Percentiles rank a stretch among this genome's conserved stretches.
Evolutionary conservation across 805 yeast genomes (phyloP).

Genomic region (Jamesozyma piceae): DNA sequence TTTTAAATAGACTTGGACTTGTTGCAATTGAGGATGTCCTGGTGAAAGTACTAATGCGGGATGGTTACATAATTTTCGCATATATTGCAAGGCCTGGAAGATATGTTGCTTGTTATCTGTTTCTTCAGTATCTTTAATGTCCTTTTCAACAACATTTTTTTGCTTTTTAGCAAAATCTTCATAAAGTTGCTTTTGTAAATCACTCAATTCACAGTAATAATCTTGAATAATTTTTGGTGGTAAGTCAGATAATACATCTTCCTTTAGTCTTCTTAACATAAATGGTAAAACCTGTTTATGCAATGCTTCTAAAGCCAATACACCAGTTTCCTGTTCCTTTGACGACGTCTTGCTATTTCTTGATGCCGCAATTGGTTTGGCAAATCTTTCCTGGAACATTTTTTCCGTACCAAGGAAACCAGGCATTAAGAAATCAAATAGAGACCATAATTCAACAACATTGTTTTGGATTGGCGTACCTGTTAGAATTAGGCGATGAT

Average conservation of each 20-base stretch:
- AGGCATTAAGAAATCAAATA: conserved; percentile 97
- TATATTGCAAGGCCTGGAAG: conserved; percentile 93
- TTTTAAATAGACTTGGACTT: conserved; percentile 53
- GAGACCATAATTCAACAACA: conserved; percentile 93
- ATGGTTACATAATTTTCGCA: conserved; percentile 94
- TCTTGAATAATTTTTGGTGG: conserved; percentile 99
- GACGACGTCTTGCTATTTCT: conserved; percentile 80
- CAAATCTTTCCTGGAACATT: conserved; percentile 85
- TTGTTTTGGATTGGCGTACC: conserved; percentile 99
- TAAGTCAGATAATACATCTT: conserved; percentile 87
- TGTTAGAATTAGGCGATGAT: conserved; percentile 81
- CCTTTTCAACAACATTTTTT: conserved; percentile 58
- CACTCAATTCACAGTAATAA: conserved; percentile 92
- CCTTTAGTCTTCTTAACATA: conserved; percentile 89
- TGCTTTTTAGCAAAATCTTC: conserved; percentile 85
- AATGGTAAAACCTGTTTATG: conserved; percentile 96
- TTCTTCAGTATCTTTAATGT: conserved; percentile 41
- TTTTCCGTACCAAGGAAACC: conserved; percentile 95
- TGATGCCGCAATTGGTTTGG: conserved; percentile 95
- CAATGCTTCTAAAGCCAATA: conserved; percentile 86
- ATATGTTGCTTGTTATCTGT: conserved; percentile 73
- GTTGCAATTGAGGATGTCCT: conserved; percentile 70
- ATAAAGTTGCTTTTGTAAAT: conserved; percentile 77
- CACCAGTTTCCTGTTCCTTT: conserved; percentile 94
- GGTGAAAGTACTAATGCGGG: conserved; percentile 82